Evolutionary conservation across 2,329 filamentous ascomycete species (phyloP).

Genomic region (Lecanicillium sp.): DNA sequence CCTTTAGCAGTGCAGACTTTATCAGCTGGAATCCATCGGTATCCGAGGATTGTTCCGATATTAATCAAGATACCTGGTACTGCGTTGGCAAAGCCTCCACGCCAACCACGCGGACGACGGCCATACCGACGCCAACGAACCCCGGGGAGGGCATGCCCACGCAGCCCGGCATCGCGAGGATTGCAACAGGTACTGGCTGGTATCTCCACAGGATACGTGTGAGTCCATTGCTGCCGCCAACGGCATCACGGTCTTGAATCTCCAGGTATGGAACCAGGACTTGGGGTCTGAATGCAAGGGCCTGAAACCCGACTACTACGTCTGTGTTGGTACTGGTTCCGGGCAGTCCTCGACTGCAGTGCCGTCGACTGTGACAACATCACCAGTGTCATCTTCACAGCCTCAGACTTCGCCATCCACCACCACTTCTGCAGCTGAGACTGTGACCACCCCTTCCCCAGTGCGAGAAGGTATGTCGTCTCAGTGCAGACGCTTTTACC

Average conservation of each 20-base stretch:
- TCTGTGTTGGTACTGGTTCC: no score
- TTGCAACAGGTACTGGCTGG: conserved; percentile 10
- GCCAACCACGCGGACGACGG: conserved; percentile 11
- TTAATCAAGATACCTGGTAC: conserved; percentile 4
- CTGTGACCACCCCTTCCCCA: no score
- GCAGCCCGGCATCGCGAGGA: conserved; percentile 7
- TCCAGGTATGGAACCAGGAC: conserved; percentile 4
- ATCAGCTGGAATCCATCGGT: background rate
- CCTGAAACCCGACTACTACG: no score
- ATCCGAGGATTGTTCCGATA: background rate
- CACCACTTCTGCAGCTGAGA: no score
- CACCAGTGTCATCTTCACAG: conserved; percentile 17
- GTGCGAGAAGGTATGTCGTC: no score
- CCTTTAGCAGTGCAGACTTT: conserved; percentile 5
- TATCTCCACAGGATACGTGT: conserved; percentile 4
- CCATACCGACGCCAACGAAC: background rate
- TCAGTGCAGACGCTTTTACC: no score
- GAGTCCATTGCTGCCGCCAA: background rate
- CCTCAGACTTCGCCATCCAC: conserved; percentile 14
- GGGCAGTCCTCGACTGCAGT: conserved; percentile 3
- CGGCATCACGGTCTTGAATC: background rate
- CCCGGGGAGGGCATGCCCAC: conserved; percentile 1
- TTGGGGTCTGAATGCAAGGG: no score
- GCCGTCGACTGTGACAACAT: conserved; percentile 24
- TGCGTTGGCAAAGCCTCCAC: conserved; percentile 12